Conservation (phyloP, 257 asterid species). For the Linderniella brevidens region DNA sequence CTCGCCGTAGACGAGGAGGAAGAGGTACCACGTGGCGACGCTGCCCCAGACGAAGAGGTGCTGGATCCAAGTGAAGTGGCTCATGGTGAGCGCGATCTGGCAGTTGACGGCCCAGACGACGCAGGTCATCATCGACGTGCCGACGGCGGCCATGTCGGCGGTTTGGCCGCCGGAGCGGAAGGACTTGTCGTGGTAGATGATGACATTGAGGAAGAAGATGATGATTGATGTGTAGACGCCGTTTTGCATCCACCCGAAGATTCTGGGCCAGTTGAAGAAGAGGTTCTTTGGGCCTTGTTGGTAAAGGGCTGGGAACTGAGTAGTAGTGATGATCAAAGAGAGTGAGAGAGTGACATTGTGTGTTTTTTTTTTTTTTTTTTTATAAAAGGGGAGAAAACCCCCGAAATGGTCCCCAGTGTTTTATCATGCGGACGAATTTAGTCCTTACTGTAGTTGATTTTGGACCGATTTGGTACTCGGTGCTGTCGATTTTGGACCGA, state of each 20-base stretch:
- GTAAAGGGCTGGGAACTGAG: constrained; percentile 90
- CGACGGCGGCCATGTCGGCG: constrained; percentile 72
- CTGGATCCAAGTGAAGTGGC: constrained; percentile 94
- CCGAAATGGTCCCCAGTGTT: too few relatives aligned
- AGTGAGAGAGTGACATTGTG: not conserved
- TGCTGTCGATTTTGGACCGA: too few relatives aligned
- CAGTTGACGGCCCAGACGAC: constrained; percentile 79
- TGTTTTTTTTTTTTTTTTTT: not conserved
- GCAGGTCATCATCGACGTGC: constrained; percentile 89
- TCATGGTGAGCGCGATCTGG: constrained; percentile 79
- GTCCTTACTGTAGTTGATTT: too few relatives aligned
- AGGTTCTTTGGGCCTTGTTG: constrained; percentile 89
- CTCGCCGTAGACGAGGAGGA: constrained; percentile 51
- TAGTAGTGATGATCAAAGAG: too few relatives aligned
- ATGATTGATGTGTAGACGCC: constrained; percentile 71
- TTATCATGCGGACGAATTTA: too few relatives aligned
- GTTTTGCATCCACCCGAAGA: constrained; percentile 91
- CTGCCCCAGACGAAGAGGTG: constrained; percentile 72
- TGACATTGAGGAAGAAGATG: constrained; percentile 61
- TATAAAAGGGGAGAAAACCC: too few relatives aligned
- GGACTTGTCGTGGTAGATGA: constrained; percentile 70
- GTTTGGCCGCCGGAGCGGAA: constrained; percentile 81
- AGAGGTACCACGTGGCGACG: constrained; percentile 55
- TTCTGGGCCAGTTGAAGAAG: constrained; percentile 80
- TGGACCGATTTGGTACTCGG: too few relatives aligned